These are phyloP conservation scores for Cyclostephanos invisitatus DNA, from an alignment of 108 stramenopile genomes.

Conservation along the genomic window DNA sequence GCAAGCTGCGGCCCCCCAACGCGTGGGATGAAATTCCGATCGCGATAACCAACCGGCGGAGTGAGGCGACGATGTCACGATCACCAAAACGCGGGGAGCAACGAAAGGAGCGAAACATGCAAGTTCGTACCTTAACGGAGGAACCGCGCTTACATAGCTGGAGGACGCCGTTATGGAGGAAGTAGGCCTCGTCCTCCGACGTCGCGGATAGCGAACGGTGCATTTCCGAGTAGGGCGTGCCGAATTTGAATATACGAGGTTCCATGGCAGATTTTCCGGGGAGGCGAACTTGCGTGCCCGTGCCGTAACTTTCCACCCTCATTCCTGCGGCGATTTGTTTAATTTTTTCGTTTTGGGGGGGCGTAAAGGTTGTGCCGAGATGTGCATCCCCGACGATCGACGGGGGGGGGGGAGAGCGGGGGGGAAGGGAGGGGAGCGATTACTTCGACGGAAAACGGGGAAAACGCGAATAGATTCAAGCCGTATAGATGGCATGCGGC, in stretches of 20 bases:
- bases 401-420: too few species aligned
- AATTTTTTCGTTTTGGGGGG: background rate
- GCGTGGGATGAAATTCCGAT: background rate
- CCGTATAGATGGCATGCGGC: too few species aligned
- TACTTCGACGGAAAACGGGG: background rate
- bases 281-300: slow-evolving; percentile 87
- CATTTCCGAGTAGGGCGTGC: slow-evolving; percentile 89
- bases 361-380: background rate
- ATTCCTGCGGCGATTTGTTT: slow-evolving; percentile 72
- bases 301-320: slow-evolving; percentile 84
- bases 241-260: slow-evolving; percentile 89
- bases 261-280: slow-evolving; percentile 74
- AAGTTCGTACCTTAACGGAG: slow-evolving; percentile 64
- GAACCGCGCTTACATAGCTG: slow-evolving; percentile 87
- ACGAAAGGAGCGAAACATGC: slow-evolving; percentile 1
- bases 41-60: background rate
- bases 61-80: background rate
- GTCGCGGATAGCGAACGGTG: slow-evolving; percentile 74
- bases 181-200: slow-evolving; percentile 85
- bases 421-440: too few species aligned
- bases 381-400: too few species aligned
- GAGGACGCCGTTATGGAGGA: slow-evolving; percentile 81
- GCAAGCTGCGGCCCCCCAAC: slow-evolving; percentile 51
- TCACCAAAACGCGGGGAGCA: background rate
- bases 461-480: background rate